Evolutionary conservation across 2,329 filamentous ascomycete species (phyloP).

Genomic region (Ophiognomonia clavigignenti-juglandacearum): DNA sequence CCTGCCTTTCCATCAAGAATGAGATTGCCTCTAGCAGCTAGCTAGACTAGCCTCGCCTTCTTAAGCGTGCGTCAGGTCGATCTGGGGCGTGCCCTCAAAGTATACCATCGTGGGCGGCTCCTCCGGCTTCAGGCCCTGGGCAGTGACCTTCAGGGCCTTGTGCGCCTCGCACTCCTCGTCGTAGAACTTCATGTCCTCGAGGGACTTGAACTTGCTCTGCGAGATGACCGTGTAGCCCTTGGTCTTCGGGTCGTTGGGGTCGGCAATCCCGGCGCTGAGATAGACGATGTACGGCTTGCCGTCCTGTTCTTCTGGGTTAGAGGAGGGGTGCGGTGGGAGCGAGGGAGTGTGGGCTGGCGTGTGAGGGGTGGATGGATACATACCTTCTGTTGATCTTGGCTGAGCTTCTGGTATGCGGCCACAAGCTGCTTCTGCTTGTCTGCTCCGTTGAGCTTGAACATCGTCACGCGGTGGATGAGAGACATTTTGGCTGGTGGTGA

Average conservation of each 20-base stretch:
- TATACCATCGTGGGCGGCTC: slow-evolving; percentile 35
- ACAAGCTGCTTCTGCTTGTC: slow-evolving; percentile 40
- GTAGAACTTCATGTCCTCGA: slow-evolving; percentile 68
- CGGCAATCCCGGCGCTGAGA: slow-evolving; percentile 44
- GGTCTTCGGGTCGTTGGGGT: slow-evolving; percentile 52
- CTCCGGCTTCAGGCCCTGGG: slow-evolving; percentile 26
- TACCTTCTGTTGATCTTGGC: slow-evolving; percentile 37
- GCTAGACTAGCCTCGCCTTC: background rate
- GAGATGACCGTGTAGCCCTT: slow-evolving; percentile 63
- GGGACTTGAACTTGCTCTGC: slow-evolving; percentile 57
- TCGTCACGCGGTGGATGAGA: slow-evolving; percentile 43
- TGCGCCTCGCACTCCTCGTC: slow-evolving; percentile 49
- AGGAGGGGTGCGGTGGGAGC: too few species aligned
- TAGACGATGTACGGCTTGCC: slow-evolving; percentile 66
- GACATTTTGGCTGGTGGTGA: slow-evolving; percentile 30
- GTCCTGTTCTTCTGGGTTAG: slow-evolving; percentile 42
- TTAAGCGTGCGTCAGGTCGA: slow-evolving; percentile 9
- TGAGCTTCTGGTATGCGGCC: slow-evolving; percentile 38
- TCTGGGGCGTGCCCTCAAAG: slow-evolving; percentile 25
- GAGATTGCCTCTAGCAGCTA: too few species aligned
- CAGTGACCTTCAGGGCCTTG: slow-evolving; percentile 32
- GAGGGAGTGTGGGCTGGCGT: background rate
- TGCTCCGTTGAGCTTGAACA: slow-evolving; percentile 47
- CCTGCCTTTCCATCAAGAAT: too few species aligned
- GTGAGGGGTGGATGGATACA: too few species aligned